phyloP scores from a whole-genome alignment of 148 eudicot genomes.

The Chenopodium quinoa region DNA sequence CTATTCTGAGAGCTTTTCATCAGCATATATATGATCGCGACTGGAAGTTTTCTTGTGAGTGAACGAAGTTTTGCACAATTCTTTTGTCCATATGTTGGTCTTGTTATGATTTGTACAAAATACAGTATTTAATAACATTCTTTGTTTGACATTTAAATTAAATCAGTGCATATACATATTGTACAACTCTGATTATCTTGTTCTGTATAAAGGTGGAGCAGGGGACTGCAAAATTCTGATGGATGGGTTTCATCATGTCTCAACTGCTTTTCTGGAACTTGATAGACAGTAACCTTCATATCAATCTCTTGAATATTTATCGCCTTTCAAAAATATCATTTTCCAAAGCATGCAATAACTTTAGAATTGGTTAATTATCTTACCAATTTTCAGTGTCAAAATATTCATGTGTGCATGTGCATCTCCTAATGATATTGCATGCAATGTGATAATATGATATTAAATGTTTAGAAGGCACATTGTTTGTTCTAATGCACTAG shows the following conservation, averaged over 20 bases:
- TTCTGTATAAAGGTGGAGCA: slow-evolving; percentile 62
- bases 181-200: background rate
- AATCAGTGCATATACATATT: no score
- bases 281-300: slow-evolving; percentile 49
- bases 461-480: background rate
- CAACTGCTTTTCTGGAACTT: slow-evolving; percentile 89
- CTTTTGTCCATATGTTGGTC: background rate
- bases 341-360: no score
- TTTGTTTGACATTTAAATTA: no score
- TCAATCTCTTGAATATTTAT: background rate
- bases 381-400: background rate
- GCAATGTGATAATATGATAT: background rate
- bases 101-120: no score
- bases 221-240: slow-evolving; percentile 87
- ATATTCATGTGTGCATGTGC: background rate
- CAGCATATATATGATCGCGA: slow-evolving; percentile 68
- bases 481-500: no score
- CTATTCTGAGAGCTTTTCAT: slow-evolving; percentile 77
- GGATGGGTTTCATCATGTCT: slow-evolving; percentile 92
- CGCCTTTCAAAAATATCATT: background rate
- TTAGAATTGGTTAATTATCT: background rate
- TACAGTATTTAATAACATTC: no score
- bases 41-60: slow-evolving; percentile 93
- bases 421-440: background rate
- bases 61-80: background rate